These are phyloP conservation scores for Blastocystis sp. DNA, from an alignment of 352 stramenopile genomes.

Conservation along the genomic window DNA sequence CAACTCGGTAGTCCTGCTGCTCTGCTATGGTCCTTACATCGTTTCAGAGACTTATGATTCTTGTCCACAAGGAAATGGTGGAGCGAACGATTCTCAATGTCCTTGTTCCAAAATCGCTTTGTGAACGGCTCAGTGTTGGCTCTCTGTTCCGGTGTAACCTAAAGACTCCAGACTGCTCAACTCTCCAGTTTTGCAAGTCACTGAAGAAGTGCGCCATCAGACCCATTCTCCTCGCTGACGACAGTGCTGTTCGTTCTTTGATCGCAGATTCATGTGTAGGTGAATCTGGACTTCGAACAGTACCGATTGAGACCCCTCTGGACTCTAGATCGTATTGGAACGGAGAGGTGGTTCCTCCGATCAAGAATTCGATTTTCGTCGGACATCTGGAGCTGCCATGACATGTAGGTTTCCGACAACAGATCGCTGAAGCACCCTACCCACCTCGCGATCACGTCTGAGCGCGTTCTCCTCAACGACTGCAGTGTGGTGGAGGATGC, in stretches of 20 bases:
- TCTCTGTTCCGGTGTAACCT: background rate
- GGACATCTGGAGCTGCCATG: too few relatives aligned
- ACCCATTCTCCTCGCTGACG: background rate
- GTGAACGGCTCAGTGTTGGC: background rate
- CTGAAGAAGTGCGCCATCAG: slow-evolving; percentile 10
- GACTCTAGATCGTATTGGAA: background rate
- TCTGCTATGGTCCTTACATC: background rate
- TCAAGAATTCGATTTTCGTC: background rate
- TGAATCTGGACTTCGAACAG: background rate
- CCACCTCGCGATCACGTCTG: background rate
- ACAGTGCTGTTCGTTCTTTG: background rate
- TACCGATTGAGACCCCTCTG: background rate
- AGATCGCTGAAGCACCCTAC: background rate
- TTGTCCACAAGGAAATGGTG: background rate
- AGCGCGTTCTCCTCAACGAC: background rate
- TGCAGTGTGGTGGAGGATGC: background rate
- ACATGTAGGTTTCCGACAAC: background rate
- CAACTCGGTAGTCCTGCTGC: too few relatives aligned
- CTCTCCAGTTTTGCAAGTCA: background rate
- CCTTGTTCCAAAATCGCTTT: background rate
- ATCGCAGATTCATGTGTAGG: background rate
- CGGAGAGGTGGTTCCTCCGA: background rate
- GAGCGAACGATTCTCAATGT: background rate
- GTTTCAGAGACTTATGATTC: background rate
- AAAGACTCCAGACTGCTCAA: slow-evolving; percentile 5